Evolutionary conservation across 768 basidiomycete genomes (phyloP).

Genomic region (Leccinum imitatum): DNA sequence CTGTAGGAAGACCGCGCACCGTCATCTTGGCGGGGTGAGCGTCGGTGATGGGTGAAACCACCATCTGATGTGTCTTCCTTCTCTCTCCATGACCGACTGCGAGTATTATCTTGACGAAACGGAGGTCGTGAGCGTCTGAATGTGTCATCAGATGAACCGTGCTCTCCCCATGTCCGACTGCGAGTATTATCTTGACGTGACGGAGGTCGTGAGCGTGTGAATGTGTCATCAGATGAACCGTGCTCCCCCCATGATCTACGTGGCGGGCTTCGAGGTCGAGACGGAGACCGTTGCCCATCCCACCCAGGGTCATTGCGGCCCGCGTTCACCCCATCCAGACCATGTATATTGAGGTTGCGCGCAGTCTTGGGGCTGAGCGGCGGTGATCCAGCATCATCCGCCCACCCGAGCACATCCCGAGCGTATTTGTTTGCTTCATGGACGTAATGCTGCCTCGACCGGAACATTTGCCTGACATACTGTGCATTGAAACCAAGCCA

Average conservation of each 20-base stretch:
- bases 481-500: conserved; percentile 59
- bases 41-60: conserved; percentile 1
- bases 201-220: conserved; percentile 1
- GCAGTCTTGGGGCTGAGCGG: conserved; percentile 43
- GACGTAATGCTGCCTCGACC: conserved; percentile 42
- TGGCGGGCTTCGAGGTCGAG: conserved; percentile 3
- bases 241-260: conserved; percentile 10
- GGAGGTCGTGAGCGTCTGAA: conserved; percentile 1
- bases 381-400: conserved; percentile 32
- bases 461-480: conserved; percentile 36
- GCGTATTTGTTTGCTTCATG: conserved; percentile 39
- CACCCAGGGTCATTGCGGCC: not conserved
- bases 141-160: not conserved
- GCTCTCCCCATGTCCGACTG: conserved; percentile 2
- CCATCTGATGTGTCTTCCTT: not conserved
- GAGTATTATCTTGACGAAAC: conserved; percentile 2
- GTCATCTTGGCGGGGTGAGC: conserved; percentile 3
- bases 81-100: conserved; percentile 3
- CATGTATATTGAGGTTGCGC: conserved; percentile 51
- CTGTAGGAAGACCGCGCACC: conserved; percentile 1
- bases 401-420: conserved; percentile 39
- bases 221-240: not conserved
- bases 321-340: conserved; percentile 31
- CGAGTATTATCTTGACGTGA: conserved; percentile 5
- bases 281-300: conserved; percentile 5